Evolutionary conservation across 116 monocot species (phyloP).

Genomic region (Posidonia oceanica): DNA sequence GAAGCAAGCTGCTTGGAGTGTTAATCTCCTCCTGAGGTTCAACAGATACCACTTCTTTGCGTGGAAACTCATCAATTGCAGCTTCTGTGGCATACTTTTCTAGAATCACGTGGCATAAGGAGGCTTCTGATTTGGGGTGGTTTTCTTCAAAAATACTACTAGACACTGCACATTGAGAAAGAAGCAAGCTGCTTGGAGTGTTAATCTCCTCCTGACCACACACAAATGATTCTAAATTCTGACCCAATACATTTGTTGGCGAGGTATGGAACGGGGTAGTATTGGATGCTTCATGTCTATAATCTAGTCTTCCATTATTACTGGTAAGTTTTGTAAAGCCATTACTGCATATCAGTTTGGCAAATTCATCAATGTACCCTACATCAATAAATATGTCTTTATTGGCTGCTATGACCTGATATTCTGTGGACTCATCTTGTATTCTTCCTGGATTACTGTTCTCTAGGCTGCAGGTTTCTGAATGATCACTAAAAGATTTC

Average conservation of each 20-base stretch:
- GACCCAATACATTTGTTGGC: not conserved
- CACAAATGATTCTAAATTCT: not conserved
- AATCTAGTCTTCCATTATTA: not conserved
- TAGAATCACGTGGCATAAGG: not conserved
- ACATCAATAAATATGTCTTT: not conserved
- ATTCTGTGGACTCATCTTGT: not conserved
- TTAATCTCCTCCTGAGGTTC: not conserved
- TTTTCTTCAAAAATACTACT: not conserved
- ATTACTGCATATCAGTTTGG: not conserved
- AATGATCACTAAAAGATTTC: not conserved
- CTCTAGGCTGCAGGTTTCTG: not conserved
- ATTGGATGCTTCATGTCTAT: not conserved
- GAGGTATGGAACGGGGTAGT: not conserved
- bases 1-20: not conserved
- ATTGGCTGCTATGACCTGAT: not conserved
- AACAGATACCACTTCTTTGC: not conserved
- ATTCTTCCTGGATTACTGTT: not conserved
- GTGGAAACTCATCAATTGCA: not conserved
- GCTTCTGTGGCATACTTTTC: not conserved
- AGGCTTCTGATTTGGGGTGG: not conserved
- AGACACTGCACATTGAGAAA: not conserved
- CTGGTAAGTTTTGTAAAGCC: not conserved
- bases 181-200: not conserved
- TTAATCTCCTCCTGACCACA: not conserved
- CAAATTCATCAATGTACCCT: not conserved